Evolutionary conservation across 2,329 filamentous ascomycete species (phyloP), one percentile per base, ranked within the genome.

Genomic region (Cercospora sesami): DNA sequence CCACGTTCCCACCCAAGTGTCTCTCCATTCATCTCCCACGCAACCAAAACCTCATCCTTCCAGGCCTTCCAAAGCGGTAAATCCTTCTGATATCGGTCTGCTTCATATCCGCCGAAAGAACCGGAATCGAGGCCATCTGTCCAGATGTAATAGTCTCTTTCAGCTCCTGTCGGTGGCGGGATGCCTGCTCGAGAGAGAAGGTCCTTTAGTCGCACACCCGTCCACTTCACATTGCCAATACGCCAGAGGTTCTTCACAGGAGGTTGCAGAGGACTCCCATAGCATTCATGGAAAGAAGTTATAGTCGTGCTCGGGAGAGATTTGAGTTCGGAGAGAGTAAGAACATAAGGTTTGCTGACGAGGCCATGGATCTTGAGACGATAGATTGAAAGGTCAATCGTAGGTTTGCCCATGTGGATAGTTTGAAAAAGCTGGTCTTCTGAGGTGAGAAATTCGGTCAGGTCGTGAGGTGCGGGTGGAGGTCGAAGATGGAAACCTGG

Each of bases 231-330:
- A 55, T 80, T 80, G 0, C 79, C 78, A 1, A 80, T 69, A 1
- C 78, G 73, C 73, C 75, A 77, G 1, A 78, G 51, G 2, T 76
- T 75, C 4, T 72, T 71, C 1, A 67, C 73, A 0, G 77, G 73
- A 9, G 77, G 75, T 14, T 72, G 73, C 1, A 79, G 55, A 0
- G 78, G 78, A 51, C 75, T 78, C 10, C 78, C 78, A 59, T 77
- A 80, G 69, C 78, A 80, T 68, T 80, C 78, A 60, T 80, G 78
- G 55, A 78, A 76, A 3, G 78, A 69, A 4, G 75, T 78, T 5
- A 80, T 63, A 5, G 66, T 73, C 8, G 64, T 68, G 7, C 63
- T 63, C 0, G 77, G 77, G 7, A 80, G 66, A 3, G 64, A 39
- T 30, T 70, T 70, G 9, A 80, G 66, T 55, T 76, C 70, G 0